Evolutionary conservation across 176 grass and related monocot genomes (phyloP).

Genomic region (barley (Hordeum vulgare)): DNA sequence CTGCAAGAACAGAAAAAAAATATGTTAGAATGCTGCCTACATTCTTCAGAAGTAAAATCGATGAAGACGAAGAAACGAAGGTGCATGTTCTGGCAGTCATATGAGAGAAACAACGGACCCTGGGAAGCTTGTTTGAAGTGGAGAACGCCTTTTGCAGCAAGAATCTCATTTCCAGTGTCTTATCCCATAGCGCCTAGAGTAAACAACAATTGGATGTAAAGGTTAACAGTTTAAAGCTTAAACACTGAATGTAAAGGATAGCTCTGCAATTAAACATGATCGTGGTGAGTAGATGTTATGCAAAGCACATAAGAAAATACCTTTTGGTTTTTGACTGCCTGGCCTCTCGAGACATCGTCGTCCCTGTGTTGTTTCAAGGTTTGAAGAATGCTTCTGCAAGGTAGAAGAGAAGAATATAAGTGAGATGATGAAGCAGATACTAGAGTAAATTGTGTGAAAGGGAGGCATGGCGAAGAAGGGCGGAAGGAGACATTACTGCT

Average conservation of each 20-base stretch:
- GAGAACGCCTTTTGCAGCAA: conserved; percentile 83
- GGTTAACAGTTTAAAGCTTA: background rate
- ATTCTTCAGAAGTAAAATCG: background rate
- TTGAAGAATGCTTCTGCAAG: conserved; percentile 11
- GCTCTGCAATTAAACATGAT: background rate
- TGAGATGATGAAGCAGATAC: background rate
- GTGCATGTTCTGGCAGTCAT: background rate
- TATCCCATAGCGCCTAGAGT: conserved; percentile 76
- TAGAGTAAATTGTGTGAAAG: background rate
- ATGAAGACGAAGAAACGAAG: background rate
- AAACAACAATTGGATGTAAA: background rate
- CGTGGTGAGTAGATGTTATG: background rate
- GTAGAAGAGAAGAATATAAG: background rate
- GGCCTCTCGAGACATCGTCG: background rate
- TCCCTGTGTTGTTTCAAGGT: conserved; percentile 17
- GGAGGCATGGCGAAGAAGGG: background rate
- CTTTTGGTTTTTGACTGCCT: conserved; percentile 17
- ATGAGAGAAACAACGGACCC: conserved; percentile 26
- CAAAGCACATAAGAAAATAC: background rate
- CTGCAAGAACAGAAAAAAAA: conserved; percentile 33
- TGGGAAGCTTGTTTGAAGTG: conserved; percentile 82
- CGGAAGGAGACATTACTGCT: background rate
- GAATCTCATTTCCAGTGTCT: conserved; percentile 77
- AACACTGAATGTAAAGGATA: background rate
- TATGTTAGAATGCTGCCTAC: background rate